A percentile compares a stretch with the other conserved stretches of the same genome.
Evolutionary conservation across 2,329 filamentous ascomycete genomes (phyloP).

Genomic region (Pyrenophora teres): DNA sequence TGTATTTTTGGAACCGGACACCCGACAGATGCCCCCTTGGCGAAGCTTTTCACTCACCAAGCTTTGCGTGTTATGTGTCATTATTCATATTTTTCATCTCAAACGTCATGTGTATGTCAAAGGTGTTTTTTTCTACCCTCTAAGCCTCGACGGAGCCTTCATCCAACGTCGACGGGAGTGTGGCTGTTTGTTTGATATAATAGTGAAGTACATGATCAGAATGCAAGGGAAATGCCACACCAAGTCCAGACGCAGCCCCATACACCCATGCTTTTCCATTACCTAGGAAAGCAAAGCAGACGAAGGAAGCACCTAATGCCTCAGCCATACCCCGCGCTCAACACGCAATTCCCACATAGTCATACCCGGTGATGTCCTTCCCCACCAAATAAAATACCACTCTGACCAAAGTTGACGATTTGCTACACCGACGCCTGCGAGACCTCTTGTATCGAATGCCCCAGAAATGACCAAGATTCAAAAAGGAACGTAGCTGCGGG

Average conservation of each 20-base stretch:
- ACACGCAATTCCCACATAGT: constrained; percentile 7
- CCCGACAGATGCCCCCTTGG: background rate
- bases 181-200: constrained; percentile 3
- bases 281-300: constrained; percentile 8
- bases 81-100: too few relatives aligned
- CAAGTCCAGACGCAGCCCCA: constrained; percentile 14
- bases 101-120: too few relatives aligned
- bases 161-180: background rate
- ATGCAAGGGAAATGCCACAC: constrained; percentile 9
- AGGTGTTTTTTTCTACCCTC: constrained; percentile 1
- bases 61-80: too few relatives aligned
- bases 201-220: constrained; percentile 17
- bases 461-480: background rate
- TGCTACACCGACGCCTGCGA: constrained; percentile 4
- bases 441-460: constrained; percentile 1
- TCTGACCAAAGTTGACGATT: background rate
- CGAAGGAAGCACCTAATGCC: constrained; percentile 7
- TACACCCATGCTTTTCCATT: constrained; percentile 19
- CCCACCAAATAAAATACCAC: constrained; percentile 2
- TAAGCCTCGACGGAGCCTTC: constrained; percentile 2
- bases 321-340: constrained; percentile 1
- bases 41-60: background rate
- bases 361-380: background rate
- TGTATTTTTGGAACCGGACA: background rate
- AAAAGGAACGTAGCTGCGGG: constrained; percentile 2